phyloP scores from a whole-genome alignment of 768 basidiomycete species.

The Amanita rubescens region DNA sequence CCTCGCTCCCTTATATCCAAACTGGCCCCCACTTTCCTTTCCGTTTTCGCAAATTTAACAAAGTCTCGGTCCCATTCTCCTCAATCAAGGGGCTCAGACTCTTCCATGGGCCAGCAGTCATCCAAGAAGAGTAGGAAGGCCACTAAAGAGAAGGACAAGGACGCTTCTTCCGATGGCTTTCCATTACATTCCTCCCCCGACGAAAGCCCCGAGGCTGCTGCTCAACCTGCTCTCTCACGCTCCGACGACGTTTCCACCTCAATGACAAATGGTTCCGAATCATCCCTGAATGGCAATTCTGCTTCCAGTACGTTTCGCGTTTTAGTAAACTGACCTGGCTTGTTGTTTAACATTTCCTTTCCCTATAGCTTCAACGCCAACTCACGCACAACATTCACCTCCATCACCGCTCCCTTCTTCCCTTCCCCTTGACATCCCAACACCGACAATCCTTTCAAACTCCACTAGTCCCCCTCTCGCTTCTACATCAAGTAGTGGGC shows the following conservation, averaged over 20 bases:
- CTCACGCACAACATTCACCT: slow-evolving; percentile 17
- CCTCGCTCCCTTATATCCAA: slow-evolving; percentile 30
- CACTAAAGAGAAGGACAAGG: slow-evolving; percentile 60
- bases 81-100: slow-evolving; percentile 45
- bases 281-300: slow-evolving; percentile 35
- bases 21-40: slow-evolving; percentile 80
- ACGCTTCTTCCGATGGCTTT: slow-evolving; percentile 25
- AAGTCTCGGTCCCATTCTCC: slow-evolving; percentile 71
- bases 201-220: slow-evolving; percentile 29
- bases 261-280: slow-evolving; percentile 32
- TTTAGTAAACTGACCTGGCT: neutral
- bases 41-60: slow-evolving; percentile 64
- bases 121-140: slow-evolving; percentile 76
- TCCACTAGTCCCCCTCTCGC: slow-evolving; percentile 46
- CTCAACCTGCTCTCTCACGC: slow-evolving; percentile 39
- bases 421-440: slow-evolving; percentile 68
- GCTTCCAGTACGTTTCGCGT: slow-evolving; percentile 24
- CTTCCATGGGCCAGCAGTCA: slow-evolving; percentile 74
- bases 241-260: slow-evolving; percentile 28
- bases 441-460: slow-evolving; percentile 83
- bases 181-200: slow-evolving; percentile 33
- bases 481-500: slow-evolving; percentile 34
- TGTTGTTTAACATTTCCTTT: neutral
- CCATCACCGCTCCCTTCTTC: slow-evolving; percentile 36
- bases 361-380: neutral